Evolutionary conservation across 805 yeast genomes (phyloP), one percentile per base, ranked within the genome.

Genomic region (Kluyveromyces lactis): DNA sequence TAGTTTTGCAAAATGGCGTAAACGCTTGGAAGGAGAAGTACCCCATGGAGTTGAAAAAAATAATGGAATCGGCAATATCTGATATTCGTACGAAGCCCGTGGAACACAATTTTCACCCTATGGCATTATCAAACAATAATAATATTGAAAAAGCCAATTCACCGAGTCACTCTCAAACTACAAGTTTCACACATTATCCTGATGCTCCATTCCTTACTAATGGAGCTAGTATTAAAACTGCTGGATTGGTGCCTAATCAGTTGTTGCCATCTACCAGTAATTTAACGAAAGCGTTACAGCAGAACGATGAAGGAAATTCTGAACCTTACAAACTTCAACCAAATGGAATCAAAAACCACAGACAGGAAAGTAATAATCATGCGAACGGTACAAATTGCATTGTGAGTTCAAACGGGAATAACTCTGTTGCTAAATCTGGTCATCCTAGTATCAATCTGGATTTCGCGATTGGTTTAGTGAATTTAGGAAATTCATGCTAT

Each of bases 401-500:
- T 9, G 27, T 12, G 12, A 24, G 12, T 24, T 9, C 30, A 7
- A n/a, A 27, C 11, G 24, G 24, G 24, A 15, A 27, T 15, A 6
- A 5, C 6, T 7, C 30, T 5, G 30, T 11, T 27, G 6, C 30
- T 7, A 27, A 27, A 6, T 18, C 37, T 4, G 18, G 9, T 7
- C 28, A 34, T 12, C 37, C 33, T 41, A 42, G 23, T 53, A 46
- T 24, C 34, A 52, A 52, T 29, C 37, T 60, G 19, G 62, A 66
- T 41, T 71, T 78, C 38, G 66, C 77, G 15, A 77, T 87, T 0
- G 97, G 97, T 0, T 66, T 89, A 4, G 67, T 70, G 11, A 89
- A 89, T 56, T 65, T 89, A 45, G 95, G 96, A 2, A 90, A 90
- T 52, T 83, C 95, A 0, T 89, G 97, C 58, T 89, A 89, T 60